A percentile compares a stretch with the other conserved stretches of the same genome.
phyloP scores from a whole-genome alignment of 1,139 yeast genomes.

The Suhomyces bokatorum region DNA sequence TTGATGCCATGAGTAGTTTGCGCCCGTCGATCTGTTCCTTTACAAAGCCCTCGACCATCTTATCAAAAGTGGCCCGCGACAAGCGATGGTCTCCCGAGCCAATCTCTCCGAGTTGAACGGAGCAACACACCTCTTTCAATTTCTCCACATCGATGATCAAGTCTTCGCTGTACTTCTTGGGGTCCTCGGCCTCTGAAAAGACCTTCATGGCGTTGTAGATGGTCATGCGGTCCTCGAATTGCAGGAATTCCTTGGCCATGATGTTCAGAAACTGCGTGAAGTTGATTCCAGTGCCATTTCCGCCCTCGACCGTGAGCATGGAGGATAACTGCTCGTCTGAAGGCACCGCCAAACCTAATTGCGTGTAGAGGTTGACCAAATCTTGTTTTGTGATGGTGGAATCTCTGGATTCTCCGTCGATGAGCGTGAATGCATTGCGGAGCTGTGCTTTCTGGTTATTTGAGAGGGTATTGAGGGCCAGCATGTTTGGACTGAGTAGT shows the following conservation, averaged over 20 bases:
- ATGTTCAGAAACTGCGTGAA: conserved; percentile 71
- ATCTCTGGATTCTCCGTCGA: conserved; percentile 82
- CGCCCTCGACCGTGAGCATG: conserved; percentile 46
- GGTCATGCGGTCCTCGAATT: conserved; percentile 61
- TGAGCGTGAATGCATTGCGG: conserved; percentile 53
- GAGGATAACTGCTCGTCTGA: conserved; percentile 41
- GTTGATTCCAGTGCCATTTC: conserved; percentile 42
- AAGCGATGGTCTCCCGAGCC: conserved; percentile 55
- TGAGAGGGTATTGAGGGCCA: conserved; percentile 41
- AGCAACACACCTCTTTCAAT: conserved; percentile 50
- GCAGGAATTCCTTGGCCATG: conserved; percentile 60
- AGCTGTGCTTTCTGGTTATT: conserved; percentile 45
- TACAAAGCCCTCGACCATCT: conserved; percentile 56
- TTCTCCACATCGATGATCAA: conserved; percentile 50
- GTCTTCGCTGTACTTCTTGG: conserved; percentile 24
- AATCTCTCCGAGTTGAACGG: conserved; percentile 45
- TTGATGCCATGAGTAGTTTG: conserved; percentile 52
- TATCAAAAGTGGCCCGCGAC: conserved; percentile 50
- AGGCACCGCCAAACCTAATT: conserved; percentile 48
- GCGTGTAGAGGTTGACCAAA: conserved; percentile 53
- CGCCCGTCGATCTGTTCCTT: conserved; percentile 60
- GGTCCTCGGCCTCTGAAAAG: conserved; percentile 43
- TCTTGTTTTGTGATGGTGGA: conserved; percentile 64
- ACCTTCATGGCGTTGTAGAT: conserved; percentile 63
- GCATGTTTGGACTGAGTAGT: conserved; percentile 14